Evolutionary conservation across 495 filamentous ascomycete species (phyloP).

Genomic region (Podospora sp.): DNA sequence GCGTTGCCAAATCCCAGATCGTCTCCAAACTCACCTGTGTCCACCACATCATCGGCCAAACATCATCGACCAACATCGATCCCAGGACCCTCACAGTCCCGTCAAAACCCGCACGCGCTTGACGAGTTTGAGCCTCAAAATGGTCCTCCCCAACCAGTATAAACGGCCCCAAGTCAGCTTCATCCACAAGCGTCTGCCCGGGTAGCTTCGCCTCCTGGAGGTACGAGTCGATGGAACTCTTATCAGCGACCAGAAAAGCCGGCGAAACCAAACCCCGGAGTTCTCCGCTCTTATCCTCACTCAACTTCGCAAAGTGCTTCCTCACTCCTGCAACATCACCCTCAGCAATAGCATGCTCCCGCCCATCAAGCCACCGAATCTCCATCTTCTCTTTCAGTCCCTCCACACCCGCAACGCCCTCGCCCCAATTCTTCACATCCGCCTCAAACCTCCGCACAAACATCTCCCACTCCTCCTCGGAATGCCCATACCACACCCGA

Average conservation of each 20-base stretch:
- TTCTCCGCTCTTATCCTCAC: too few species aligned
- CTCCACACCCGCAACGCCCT: constrained; percentile 8
- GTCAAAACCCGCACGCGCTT: constrained; percentile 5
- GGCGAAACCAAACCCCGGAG: background rate
- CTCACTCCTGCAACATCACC: constrained; percentile 22
- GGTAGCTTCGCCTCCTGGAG: background rate
- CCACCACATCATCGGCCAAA: constrained; percentile 13
- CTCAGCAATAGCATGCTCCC: constrained; percentile 21
- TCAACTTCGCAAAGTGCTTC: constrained; percentile 11
- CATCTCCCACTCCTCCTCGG: constrained; percentile 15
- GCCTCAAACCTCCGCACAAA: constrained; percentile 15
- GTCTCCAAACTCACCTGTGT: background rate
- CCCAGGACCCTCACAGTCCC: constrained; percentile 22
- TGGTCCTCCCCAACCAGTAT: constrained; percentile 8
- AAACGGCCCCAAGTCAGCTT: constrained; percentile 14
- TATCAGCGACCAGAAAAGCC: constrained; percentile 20
- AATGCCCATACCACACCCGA: constrained; percentile 19
- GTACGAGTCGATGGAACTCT: constrained; percentile 15
- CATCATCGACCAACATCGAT: constrained; percentile 20
- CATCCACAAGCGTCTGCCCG: constrained; percentile 18
- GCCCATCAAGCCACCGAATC: constrained; percentile 27
- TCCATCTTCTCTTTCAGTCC: constrained; percentile 8
- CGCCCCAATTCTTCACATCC: constrained; percentile 15
- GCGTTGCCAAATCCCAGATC: constrained; percentile 20
- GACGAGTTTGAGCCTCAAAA: background rate